Base-by-base conservation (phyloP, 1,139 yeast genomes). In the Pichia cactophila region DNA sequence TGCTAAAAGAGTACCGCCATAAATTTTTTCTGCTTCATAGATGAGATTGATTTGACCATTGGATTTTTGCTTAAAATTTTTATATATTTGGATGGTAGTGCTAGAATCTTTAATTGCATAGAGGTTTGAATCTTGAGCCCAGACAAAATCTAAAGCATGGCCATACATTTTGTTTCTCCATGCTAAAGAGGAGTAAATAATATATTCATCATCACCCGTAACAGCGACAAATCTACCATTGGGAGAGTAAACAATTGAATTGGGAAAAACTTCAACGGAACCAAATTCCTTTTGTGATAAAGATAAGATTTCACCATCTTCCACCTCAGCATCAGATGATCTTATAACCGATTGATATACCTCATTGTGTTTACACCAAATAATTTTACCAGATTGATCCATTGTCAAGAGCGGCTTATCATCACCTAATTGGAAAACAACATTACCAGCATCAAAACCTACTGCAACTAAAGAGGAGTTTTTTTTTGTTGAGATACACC, bases 101-200 rank as follows among this genome's bases (percentile, higher is more conserved):
- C 75, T 70, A 28, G 83, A 73, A 63, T 86, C 94, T 58, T 92
- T 78, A 49, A 89, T 79, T 33, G 97, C 98, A 69, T 80, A 92
- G 56, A 83, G 75, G 61, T 87, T 85, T 23, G 95, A 83, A 68
- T 92, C 97, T 56, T 84, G 86, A 42, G 95, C 83, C 99, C 99
- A 92, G 42, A 81, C 95, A 67, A 94, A 89, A 63, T 89, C 97
- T 52, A 81, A 71, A 16, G 96, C 97, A 51, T 81, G 77, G 56
- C 97, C 98, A 67, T 87, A 92, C 46, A 90, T 78, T 70, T 89
- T 92, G 59, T 94, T 89, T 72, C 98, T 81, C 98, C 98, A 92
- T 2, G 97, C 97, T 62, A 94, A 78, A 1, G 98, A 94, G 8
- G 97, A 89, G 71, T 92, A 94, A 50, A 94, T 84, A 61, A 92